Base-by-base conservation (phyloP, 169 alveolate species). In the Plasmodium cynomolgi region DNA sequence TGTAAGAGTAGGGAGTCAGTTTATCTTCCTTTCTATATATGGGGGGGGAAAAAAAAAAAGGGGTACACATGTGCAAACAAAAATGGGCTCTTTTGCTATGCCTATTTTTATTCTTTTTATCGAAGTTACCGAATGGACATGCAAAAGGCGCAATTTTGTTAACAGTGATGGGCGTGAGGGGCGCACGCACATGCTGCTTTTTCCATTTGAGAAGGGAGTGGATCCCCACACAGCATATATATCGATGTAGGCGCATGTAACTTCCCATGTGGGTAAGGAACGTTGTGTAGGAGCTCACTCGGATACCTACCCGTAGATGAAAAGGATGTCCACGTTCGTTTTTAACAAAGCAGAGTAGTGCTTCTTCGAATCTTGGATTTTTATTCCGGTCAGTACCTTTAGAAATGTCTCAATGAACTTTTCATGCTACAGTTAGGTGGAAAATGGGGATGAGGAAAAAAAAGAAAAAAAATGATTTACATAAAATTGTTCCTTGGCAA, bases 391-490 rank as follows among this genome's bases (percentile, higher is more conserved):
- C 33, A 90, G 58, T 1, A 90, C 94, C 62, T 90, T 90, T 44
- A 90, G 77, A 81, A 90, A 90, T 26, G 94, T 90, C 73, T 90
- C 94, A 5, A 90, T 68, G 50, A 90, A 90, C 37, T 90, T 90
- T 71, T 90, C 91, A 23, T 90, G 94, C 94, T 90, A n/a, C 71
- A 44, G 44, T 77, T 37, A 37, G 20, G 62, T 50, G 62, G 62
- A 13, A 50, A 50, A 50, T 34, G 26, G 71, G 41, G 68, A 50
- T 39, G 74, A 73, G 33, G 13, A 37, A 90, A 81, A 68, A 80
- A 90, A 20, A 31, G 9, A n/a, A 13, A 79, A 37, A 83, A 23
- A 83, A 62, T 31, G 31, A 83, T 17, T 0, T 5, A 26, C n/a
- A 68, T 68, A 68, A 26, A 68, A 26, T 13, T 50, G 26, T 50